phyloP scores from a whole-genome alignment of 2,329 filamentous ascomycete species.

The Hypoxylon sp. region DNA sequence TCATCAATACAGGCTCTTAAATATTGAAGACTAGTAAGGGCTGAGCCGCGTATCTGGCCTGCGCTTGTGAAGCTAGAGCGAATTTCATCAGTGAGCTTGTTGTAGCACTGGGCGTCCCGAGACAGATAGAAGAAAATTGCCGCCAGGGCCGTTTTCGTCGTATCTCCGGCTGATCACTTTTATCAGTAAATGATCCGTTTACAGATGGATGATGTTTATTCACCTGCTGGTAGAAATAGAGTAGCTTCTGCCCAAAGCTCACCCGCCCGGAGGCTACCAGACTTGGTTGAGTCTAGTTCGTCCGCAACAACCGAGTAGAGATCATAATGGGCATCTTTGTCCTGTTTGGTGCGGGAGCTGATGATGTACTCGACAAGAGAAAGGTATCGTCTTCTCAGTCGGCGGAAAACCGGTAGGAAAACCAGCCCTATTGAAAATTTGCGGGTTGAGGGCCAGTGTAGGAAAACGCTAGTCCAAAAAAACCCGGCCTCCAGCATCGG shows the following conservation, averaged over 20 bases:
- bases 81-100: slow-evolving; percentile 27
- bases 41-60: slow-evolving; percentile 14
- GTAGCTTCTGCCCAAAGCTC: slow-evolving; percentile 4
- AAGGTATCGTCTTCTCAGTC: neutral
- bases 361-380: neutral
- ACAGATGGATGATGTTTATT: neutral
- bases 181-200: neutral
- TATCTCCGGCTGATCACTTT: slow-evolving; percentile 43
- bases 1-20: slow-evolving; percentile 36
- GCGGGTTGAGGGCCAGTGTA: neutral
- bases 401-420: neutral
- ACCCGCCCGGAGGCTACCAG: neutral
- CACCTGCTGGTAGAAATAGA: slow-evolving; percentile 1
- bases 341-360: neutral
- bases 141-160: slow-evolving; percentile 27
- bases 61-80: slow-evolving; percentile 15
- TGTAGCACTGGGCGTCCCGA: slow-evolving; percentile 19
- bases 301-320: slow-evolving; percentile 3
- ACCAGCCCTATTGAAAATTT: neutral
- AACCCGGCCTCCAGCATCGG: neutral
- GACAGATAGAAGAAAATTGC: slow-evolving; percentile 40
- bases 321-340: slow-evolving; percentile 4
- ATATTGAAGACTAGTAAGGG: slow-evolving; percentile 20
- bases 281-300: neutral
- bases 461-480: slow-evolving; percentile 1